Evolutionary conservation across 1,284 basidiomycete species (phyloP), one percentile per base, ranked within the genome.

Genomic region (Pulchroboletus neoregius): DNA sequence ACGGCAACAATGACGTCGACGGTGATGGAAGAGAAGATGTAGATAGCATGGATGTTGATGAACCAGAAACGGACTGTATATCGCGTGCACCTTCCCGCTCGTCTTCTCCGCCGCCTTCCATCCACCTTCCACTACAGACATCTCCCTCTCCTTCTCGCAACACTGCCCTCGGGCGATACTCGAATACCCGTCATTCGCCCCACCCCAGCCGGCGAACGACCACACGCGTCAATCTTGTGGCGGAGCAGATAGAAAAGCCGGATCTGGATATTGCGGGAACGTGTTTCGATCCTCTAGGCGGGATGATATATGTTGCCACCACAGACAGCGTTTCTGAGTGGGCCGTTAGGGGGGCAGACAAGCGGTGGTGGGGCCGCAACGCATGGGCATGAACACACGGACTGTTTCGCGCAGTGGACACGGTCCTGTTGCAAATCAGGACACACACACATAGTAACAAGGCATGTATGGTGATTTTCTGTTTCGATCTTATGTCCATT

Each of bases 201-300:
- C 62, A 49, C 6, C 23, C 45, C 30, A 41, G 50, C 39, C 61
- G 60, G 18, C 54, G 61, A 30, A 51, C 51, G 31, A 45, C 37
- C 34, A 8, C 49, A 6, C 58, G 52, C 18, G 35, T 51, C 27
- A 49, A 51, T 20, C 13, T 28, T 30, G 48, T 36, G 23, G 49
- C 41, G 16, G 61, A 60, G 22, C 54, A 46, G 20, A 16, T 18
- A 24, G 49, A 50, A 8, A 52, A 61, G 23, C 39, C 71, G 12
- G 79, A 84, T 55, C 60, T 80, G 39, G 82, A 90, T 58, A 68
- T 89, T 39, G 84, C 84, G 0, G 87, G 87, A 8, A 70, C 79
- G 39, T 86, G 85, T 55, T 89, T 89, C 57, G 87, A 89, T 63
- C 84, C 85, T 12, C 70, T 62, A 23, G 87, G 87, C 4, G 71